These are phyloP conservation scores for Suillus alpinus DNA, from an alignment of 768 basidiomycete species.

Conservation along the genomic window DNA sequence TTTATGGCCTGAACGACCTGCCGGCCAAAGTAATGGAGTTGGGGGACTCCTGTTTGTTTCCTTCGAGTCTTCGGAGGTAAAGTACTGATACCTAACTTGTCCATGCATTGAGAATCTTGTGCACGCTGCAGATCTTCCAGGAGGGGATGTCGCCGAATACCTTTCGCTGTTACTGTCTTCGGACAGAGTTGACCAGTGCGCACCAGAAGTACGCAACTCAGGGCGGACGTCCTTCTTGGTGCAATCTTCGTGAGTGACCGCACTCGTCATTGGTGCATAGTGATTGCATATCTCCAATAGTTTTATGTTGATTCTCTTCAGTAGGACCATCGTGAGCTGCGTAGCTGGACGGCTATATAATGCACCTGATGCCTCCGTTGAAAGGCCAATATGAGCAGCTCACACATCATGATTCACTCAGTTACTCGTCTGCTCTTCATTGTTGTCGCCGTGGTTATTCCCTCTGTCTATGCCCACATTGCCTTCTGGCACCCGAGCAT, in stretches of 20 bases:
- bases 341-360: background rate
- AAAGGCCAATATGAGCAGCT: background rate
- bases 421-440: background rate
- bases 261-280: background rate
- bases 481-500: slow-evolving; percentile 33
- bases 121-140: background rate
- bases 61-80: background rate
- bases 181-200: background rate
- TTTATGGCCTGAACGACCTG: background rate
- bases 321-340: background rate
- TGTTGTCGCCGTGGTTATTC: background rate
- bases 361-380: background rate
- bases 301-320: background rate
- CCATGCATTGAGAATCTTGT: background rate
- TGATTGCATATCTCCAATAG: background rate
- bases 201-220: slow-evolving; percentile 1
- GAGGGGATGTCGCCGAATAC: background rate
- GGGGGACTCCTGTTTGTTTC: background rate
- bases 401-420: slow-evolving; percentile 1
- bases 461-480: slow-evolving; percentile 7
- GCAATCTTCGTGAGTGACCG: background rate
- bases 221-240: background rate
- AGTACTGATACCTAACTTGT: background rate
- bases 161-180: background rate
- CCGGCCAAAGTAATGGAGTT: background rate